Base-by-base conservation (phyloP, 768 basidiomycete species). In the Leucocoprinus sp. region DNA sequence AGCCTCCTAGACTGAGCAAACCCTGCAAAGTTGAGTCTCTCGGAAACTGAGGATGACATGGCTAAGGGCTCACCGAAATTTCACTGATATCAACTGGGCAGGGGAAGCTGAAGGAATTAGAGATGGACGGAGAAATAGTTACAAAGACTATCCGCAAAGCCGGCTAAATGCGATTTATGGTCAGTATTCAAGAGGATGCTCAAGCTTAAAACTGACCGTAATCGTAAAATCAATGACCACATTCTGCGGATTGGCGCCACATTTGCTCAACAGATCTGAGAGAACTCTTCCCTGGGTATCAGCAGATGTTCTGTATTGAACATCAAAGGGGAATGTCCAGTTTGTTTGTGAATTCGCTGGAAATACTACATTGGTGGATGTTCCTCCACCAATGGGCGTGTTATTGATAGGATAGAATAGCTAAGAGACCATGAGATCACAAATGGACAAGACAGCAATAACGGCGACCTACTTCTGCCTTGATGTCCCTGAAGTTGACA, bases 401-500 rank as follows among this genome's bases (percentile, higher is more conserved):
- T 79, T 73, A 53, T 80, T 76, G 56, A 85, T 78, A 8, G 87
- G 89, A 57, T 92, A 92, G 55, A 75, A 69, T 40, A 88, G 72
- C 83, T 87, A 42, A 28, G 44, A 37, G 12, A 12, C 4, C 4
- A 31, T 31, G 31, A 31, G 34, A n/a, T 48, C 21, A 26, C 27
- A 24, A 31, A n/a, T 36, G 22, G 27, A 28, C 31, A 28, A 5
- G 21, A 39, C 37, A 24, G 14, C 4, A 45, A 7, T 14, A 34
- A 33, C 19, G 6, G 38, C 15, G 0, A 50, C 62, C 42, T 60
- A 83, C 83, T 31, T 81, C 61, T 3, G 80, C 82, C 35, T 73
- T 67, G 51, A 92, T 75, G 46, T 73, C 72, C 43, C 73, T 72
- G 60, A 92, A 72, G 15, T 69, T 70, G 8, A 84, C 81, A 7